Evolutionary conservation across 2,329 filamentous ascomycete genomes (phyloP), one percentile per base, ranked within the genome.

Genomic region (Cytospora paraplurivora): DNA sequence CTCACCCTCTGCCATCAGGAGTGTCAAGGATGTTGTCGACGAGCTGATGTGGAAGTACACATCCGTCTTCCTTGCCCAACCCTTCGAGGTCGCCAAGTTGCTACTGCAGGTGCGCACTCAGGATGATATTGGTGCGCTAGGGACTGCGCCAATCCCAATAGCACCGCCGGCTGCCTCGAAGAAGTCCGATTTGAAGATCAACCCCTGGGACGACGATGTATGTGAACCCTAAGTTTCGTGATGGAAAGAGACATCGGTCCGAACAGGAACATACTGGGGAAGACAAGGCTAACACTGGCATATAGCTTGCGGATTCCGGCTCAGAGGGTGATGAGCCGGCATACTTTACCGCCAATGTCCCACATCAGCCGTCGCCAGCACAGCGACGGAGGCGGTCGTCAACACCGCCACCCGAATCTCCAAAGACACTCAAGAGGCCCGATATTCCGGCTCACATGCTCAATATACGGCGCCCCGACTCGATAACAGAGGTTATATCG

Each of bases 41-140:
- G 89, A 93, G 74, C 86, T 95, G 68, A 74, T 96, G 75, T 96
- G 93, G 88, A 94, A 95, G 74, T 99, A 99, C 78, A 90, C 89
- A 15, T 92, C 89, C 63, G 88, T 97, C 32, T 77, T 98, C 72
- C 88, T 97, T 74, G 90, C 92, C 60, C 95, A 99, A 77, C 95
- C 95, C 15, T 98, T 99, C 75, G 95, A 98, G 80, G 93, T 97
- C 63, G 93, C 94, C 72, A 98, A 97, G 83, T 95, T 89, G 15
- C 86, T 98, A 62, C 79, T 99, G 70, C 95, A 99, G 77, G 87
- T 93, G 58, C 86, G 83, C 68, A 78, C 76, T 67, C 85, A 88
- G 70, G 83, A 84, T 68, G 80, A 80, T 59, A 70, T 78, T 41
- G 79, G 79, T 54, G 72, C 72, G 1, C 63, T 77, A 51, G 69